These are phyloP conservation scores for Trichophyton schoenleinii DNA, from an alignment of 2,329 filamentous ascomycete species.

Conservation along the genomic window DNA sequence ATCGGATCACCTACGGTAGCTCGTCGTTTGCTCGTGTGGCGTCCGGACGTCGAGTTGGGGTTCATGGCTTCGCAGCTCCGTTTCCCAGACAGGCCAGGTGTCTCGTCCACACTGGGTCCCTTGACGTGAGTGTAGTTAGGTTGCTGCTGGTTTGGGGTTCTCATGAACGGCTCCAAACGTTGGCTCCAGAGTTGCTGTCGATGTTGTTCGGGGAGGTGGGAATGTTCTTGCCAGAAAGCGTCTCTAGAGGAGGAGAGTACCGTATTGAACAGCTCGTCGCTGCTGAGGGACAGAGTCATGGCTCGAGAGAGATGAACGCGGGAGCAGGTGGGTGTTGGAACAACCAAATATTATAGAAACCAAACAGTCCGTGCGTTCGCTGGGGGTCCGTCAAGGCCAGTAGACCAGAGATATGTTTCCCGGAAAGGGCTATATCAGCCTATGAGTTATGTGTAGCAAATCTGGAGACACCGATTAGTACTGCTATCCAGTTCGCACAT, in stretches of 20 bases:
- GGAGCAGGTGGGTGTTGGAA: slow-evolving; percentile 12
- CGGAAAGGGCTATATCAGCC: not conserved
- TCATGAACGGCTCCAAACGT: slow-evolving; percentile 29
- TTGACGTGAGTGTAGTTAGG: slow-evolving; percentile 14
- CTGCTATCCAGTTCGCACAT: not conserved
- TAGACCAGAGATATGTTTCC: not conserved
- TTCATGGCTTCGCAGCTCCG: slow-evolving; percentile 28
- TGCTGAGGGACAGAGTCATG: slow-evolving; percentile 25
- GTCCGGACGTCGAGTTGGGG: slow-evolving; percentile 28
- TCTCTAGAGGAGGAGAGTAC: slow-evolving; percentile 32
- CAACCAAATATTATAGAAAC: slow-evolving; percentile 4
- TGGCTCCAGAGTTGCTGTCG: slow-evolving; percentile 31
- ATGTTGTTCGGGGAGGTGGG: slow-evolving; percentile 31
- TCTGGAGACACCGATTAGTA: not conserved
- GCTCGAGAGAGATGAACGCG: not conserved
- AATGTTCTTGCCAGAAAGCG: slow-evolving; percentile 30
- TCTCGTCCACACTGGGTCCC: slow-evolving; percentile 13
- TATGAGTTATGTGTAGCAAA: not conserved
- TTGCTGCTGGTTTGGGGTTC: slow-evolving; percentile 14
- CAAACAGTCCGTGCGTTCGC: not conserved
- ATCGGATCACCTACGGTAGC: slow-evolving; percentile 35
- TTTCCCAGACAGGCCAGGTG: slow-evolving; percentile 29
- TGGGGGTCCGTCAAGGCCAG: not conserved
- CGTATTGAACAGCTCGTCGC: slow-evolving; percentile 29
- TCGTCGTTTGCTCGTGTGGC: slow-evolving; percentile 32